These are phyloP conservation scores for Exobasidium rhododendri DNA, from an alignment of 1,284 basidiomycete species.

Conservation along the genomic window DNA sequence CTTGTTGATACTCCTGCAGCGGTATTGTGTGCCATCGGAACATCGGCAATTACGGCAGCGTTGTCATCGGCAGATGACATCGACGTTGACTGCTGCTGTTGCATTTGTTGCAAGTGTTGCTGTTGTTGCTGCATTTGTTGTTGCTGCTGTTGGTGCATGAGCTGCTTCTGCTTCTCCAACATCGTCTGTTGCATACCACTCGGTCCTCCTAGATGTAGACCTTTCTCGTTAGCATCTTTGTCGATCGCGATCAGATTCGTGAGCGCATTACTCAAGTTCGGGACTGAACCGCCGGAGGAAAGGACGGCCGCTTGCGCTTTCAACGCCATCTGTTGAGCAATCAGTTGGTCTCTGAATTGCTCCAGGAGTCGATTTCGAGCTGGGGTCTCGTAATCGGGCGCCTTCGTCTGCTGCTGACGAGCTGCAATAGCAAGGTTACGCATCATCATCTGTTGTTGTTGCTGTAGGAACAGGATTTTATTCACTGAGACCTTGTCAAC, in stretches of 20 bases:
- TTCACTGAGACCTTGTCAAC: slow-evolving; percentile 15
- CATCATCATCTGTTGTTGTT: slow-evolving; percentile 43
- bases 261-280: slow-evolving; percentile 35
- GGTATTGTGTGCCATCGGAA: not conserved
- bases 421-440: slow-evolving; percentile 30
- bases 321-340: slow-evolving; percentile 37
- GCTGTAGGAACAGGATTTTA: slow-evolving; percentile 36
- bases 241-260: slow-evolving; percentile 42
- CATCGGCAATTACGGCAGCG: not conserved
- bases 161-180: slow-evolving; percentile 11
- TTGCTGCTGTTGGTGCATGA: not conserved
- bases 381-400: slow-evolving; percentile 19
- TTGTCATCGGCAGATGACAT: not conserved
- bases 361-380: slow-evolving; percentile 30
- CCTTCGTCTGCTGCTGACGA: slow-evolving; percentile 18
- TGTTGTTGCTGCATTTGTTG: not conserved
- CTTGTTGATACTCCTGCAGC: not conserved
- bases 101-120: not conserved
- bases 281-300: slow-evolving; percentile 24
- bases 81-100: not conserved
- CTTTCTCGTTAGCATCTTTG: slow-evolving; percentile 42
- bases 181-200: slow-evolving; percentile 17
- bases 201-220: slow-evolving; percentile 36
- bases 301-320: slow-evolving; percentile 30
- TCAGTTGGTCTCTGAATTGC: slow-evolving; percentile 34